Conservation (phyloP, 2,329 filamentous ascomycete genomes). For the Hypoxylon sp. region DNA sequence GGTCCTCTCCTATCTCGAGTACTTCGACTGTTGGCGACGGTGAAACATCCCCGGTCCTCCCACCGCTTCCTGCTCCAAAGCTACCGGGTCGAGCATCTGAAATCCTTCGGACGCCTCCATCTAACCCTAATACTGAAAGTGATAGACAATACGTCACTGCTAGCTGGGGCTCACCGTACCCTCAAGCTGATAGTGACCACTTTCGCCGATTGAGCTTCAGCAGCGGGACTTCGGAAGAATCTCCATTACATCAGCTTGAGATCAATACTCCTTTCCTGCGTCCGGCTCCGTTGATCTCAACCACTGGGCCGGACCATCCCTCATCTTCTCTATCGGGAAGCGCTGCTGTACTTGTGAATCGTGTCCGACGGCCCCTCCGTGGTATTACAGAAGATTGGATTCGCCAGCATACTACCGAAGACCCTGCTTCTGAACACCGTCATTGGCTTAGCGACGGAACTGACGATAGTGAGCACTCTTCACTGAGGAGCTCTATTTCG, state of each 20-base stretch:
- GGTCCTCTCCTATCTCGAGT: constrained; percentile 73
- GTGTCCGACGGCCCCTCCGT: constrained; percentile 70
- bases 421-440: constrained; percentile 77
- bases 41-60: constrained; percentile 68
- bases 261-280: constrained; percentile 75
- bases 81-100: constrained; percentile 70
- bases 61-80: constrained; percentile 71
- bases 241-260: constrained; percentile 72
- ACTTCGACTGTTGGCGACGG: constrained; percentile 72
- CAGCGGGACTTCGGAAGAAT: constrained; percentile 73
- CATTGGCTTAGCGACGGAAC: constrained; percentile 89
- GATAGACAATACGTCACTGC: constrained; percentile 74
- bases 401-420: constrained; percentile 82
- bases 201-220: constrained; percentile 68
- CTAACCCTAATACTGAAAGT: constrained; percentile 53
- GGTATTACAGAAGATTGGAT: constrained; percentile 89
- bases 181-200: constrained; percentile 70
- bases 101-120: constrained; percentile 65
- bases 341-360: constrained; percentile 75
- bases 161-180: constrained; percentile 94
- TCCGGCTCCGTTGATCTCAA: constrained; percentile 65
- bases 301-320: constrained; percentile 56
- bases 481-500: constrained; percentile 76
- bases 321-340: constrained; percentile 60
- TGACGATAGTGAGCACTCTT: constrained; percentile 81